Base-by-base conservation (phyloP, 1,284 basidiomycete genomes). In the Ustilago xerochloae region DNA sequence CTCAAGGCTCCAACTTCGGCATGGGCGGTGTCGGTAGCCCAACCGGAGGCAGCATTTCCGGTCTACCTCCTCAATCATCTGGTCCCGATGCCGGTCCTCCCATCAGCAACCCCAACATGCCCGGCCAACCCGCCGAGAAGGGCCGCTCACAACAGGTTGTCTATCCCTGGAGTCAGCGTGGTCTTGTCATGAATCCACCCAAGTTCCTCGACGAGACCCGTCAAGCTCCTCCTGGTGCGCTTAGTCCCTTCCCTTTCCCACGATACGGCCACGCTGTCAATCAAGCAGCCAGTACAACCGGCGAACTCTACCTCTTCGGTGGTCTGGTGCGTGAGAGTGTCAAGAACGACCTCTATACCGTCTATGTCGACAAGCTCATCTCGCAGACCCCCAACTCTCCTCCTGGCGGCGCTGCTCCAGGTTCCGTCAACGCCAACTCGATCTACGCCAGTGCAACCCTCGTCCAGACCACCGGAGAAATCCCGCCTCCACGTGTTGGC, bases 261-360 rank as follows among this genome's bases (percentile, higher is more conserved):
- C 91, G 97, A 57, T 99, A 99, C 83, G 97, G 97, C 12, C 93
- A 97, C 81, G 92, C 95, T 3, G 89, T 97, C n/a, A 96, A 97
- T 22, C 89, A 93, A 13, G 90, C 89, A 46, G 81, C 84, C 3
- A 92, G 91, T 12, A 84, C 89, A 18, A 89, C 88, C 7, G 96
- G 96, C 24, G 95, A 99, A 81, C 90, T 99, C 74, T 95, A 94
- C 85, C 89, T 99, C 63, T 99, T 99, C 81, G 97, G 97, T 78
- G 97, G 97, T 72, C 90, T 99, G 54, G 95, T 99, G 16, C 90
- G 91, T 41, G 96, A 99, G 83, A 87, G 89, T 32, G 92, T 95
- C 50, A 90, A 92, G 75, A 98, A 98, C 86, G 97, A 99, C 86
- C 88, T 99, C 49, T 99, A 97, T 85, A 81, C 78, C 20, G 63